Evolutionary conservation across 2,329 filamentous ascomycete species (phyloP), one percentile per base, ranked within the genome.

Genomic region (Aspergillus phoenicis): DNA sequence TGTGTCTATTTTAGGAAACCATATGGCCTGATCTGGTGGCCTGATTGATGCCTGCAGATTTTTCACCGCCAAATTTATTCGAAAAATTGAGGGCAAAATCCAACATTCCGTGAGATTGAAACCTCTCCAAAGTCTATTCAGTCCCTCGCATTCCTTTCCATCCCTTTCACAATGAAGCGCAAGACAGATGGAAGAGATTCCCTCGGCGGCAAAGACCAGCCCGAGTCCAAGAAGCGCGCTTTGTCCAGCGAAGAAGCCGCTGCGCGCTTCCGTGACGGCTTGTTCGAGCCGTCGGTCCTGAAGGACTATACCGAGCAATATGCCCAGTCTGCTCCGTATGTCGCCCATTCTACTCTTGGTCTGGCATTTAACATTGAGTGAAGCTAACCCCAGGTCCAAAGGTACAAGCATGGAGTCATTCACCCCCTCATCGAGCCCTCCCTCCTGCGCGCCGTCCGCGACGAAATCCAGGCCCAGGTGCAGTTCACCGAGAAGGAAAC

Each of bases 401-500:
- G 84, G 5, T 99, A 99, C 83, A 93, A 94, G 75, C 94, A 99
- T 76, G 90, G 90, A 68, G 94, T 99, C 55, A 97, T 99, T 73
- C 84, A 87, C 68, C 82, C 86, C 57, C 82, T 99, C 47, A 89
- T 98, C 74, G 83, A 95, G 77, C 89, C 94, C 70, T 77, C 82
- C 52, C 88, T 99, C 17, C 86, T 99, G 51, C 93, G 93, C 71
- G 84, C 86, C 58, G 95, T 99, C 62, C 93, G 95, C 73, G 81
- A 85, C 71, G 95, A 99, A 80, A 94, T 98, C 77, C 89, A 89
- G 77, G 84, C 90, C 68, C 93, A 97, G 73, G 91, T 99, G 68
- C 89, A 91, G 68, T 99, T 99, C 81, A 97, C 95, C 11, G 93
- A 93, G 70, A 99, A 99, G 78, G 95, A 99, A 79, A 99, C 95